A percentile compares a stretch with the other conserved stretches of the same genome.
Evolutionary conservation across 2,329 filamentous ascomycete species (phyloP).

Genomic region (Basipetospora chlamydospora): DNA sequence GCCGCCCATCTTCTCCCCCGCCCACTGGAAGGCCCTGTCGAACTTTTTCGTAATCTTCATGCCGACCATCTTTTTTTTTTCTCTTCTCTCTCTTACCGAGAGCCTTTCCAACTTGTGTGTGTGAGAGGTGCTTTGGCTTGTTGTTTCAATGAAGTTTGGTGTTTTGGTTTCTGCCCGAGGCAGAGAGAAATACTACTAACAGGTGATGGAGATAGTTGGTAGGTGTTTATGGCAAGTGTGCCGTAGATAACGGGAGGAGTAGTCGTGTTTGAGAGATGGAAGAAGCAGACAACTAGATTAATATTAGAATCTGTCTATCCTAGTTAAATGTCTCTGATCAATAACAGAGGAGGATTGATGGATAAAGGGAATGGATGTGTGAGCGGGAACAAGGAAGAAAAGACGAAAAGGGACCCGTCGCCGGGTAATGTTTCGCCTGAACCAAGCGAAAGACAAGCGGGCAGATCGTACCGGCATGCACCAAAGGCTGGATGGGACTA

Average conservation of each 20-base stretch:
- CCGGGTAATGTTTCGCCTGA: conserved; percentile 4
- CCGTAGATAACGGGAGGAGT: neutral
- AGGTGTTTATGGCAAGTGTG: neutral
- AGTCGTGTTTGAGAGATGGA: neutral
- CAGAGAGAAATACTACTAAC: no score
- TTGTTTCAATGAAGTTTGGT: no score
- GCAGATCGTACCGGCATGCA: no score
- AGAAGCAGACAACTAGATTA: neutral
- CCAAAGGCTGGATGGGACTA: no score
- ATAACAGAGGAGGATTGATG: no score
- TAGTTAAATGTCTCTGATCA: no score
- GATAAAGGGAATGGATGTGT: neutral
- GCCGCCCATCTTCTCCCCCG: conserved; percentile 86
- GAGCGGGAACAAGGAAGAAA: neutral
- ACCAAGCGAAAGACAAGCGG: no score
- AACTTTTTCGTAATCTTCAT: conserved; percentile 68
- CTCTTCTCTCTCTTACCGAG: no score
- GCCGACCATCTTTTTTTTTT: no score
- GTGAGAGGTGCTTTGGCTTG: no score
- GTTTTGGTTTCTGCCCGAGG: no score
- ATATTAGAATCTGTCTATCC: neutral
- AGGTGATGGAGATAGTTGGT: neutral
- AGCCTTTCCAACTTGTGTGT: no score
- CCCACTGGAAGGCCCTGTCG: conserved; percentile 95
- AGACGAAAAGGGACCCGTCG: neutral